Evolutionary conservation across 805 yeast species (phyloP).

Genomic region (Barnettozyma sucrosica): DNA sequence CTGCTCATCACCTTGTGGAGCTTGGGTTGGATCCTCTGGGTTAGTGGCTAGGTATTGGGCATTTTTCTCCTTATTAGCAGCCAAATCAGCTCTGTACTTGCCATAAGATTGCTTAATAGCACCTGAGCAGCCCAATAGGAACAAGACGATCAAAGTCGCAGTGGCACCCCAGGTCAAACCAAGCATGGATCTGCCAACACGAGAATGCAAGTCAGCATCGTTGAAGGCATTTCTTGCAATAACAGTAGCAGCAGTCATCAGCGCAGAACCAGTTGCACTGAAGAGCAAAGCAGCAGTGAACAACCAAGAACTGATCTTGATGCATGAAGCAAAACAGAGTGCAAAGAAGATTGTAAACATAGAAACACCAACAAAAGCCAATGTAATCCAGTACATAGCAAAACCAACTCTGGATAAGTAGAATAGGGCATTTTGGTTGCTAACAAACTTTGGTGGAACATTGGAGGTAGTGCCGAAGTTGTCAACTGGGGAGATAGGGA

Average conservation of each 20-base stretch:
- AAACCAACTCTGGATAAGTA: conserved; percentile 63
- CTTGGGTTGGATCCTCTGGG: conserved; percentile 16
- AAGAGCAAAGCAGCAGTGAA: conserved; percentile 47
- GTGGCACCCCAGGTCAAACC: conserved; percentile 72
- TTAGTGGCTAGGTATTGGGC: conserved; percentile 11
- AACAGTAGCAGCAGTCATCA: conserved; percentile 75
- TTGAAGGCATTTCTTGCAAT: conserved; percentile 67
- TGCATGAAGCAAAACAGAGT: conserved; percentile 49
- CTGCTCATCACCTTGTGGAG: conserved; percentile 21
- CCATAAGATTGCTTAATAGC: conserved; percentile 43
- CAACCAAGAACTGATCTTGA: conserved; percentile 48
- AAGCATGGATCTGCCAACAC: conserved; percentile 50
- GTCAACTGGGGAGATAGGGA: conserved; percentile 69
- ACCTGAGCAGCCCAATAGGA: conserved; percentile 47
- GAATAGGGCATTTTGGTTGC: conserved; percentile 51
- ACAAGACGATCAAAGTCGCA: conserved; percentile 43
- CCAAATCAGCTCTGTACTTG: conserved; percentile 40
- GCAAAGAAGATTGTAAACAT: conserved; percentile 50
- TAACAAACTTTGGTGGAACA: conserved; percentile 49
- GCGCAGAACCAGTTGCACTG: conserved; percentile 55
- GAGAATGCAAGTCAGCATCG: conserved; percentile 36
- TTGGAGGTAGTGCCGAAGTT: conserved; percentile 52
- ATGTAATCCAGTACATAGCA: conserved; percentile 53
- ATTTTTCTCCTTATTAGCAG: conserved; percentile 24
- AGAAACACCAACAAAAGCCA: conserved; percentile 58